Conservation (phyloP, 148 eudicot species). For the Camellia granthamiana region DNA sequence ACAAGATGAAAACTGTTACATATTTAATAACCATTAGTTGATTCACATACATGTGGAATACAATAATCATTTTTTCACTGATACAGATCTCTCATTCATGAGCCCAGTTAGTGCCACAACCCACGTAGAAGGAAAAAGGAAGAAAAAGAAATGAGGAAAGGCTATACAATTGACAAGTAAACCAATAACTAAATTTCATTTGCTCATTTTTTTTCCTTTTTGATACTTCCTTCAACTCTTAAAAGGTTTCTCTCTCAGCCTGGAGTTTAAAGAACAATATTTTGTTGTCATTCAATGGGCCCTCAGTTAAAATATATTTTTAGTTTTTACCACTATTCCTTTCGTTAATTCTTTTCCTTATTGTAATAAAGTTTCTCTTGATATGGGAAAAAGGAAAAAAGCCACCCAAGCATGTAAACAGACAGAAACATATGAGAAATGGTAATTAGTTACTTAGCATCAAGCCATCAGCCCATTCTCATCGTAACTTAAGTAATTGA, state of each 20-base stretch:
- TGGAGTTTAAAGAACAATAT: not conserved
- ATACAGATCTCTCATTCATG: no score
- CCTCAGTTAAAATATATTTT: not conserved
- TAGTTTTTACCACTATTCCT: not conserved
- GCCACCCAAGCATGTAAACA: not conserved
- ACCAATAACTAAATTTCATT: no score
- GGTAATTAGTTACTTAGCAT: not conserved
- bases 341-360: not conserved
- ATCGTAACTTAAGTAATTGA: not conserved
- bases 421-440: not conserved
- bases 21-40: no score
- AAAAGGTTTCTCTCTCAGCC: not conserved
- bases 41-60: no score
- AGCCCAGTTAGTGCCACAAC: no score
- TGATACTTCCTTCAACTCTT: not conserved
- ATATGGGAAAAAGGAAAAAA: no score
- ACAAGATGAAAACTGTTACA: no score
- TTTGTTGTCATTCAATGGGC: not conserved
- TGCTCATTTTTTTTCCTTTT: not conserved
- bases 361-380: not conserved
- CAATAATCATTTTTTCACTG: no score
- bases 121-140: no score
- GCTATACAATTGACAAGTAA: no score
- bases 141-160: no score
- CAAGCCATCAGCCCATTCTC: not conserved